Evolutionary conservation across 2,329 filamentous ascomycete genomes (phyloP).

Genomic region (Pseudogymnoascus sp.): DNA sequence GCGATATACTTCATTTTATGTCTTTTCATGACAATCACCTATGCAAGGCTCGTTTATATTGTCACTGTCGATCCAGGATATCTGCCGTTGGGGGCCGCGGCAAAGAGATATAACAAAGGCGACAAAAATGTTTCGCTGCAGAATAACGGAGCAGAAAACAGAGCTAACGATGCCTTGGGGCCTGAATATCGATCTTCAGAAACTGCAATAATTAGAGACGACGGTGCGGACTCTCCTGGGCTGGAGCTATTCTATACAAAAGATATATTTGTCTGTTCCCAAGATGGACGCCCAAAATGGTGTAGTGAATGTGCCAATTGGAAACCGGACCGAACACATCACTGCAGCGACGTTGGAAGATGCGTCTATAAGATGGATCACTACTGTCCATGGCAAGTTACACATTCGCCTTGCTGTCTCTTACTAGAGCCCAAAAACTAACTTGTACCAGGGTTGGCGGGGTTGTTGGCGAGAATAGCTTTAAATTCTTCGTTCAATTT

Average conservation of each 20-base stretch:
- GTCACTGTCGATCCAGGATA: conserved; percentile 66
- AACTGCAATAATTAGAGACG: conserved; percentile 14
- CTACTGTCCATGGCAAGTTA: conserved; percentile 68
- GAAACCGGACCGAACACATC: conserved; percentile 82
- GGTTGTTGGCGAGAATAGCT: conserved; percentile 75
- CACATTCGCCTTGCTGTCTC: background rate
- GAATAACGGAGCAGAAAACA: conserved; percentile 13
- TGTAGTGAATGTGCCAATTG: conserved; percentile 76
- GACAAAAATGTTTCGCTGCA: conserved; percentile 22
- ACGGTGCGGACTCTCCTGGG: conserved; percentile 53
- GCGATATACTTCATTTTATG: conserved; percentile 66
- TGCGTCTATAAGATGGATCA: conserved; percentile 92
- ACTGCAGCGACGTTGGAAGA: conserved; percentile 70
- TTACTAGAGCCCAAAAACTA: background rate
- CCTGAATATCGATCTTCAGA: conserved; percentile 20
- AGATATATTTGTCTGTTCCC: conserved; percentile 75
- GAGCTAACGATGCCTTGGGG: conserved; percentile 12
- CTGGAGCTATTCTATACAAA: conserved; percentile 71
- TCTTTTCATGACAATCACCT: conserved; percentile 55
- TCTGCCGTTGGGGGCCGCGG: conserved; percentile 51
- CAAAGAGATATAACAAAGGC: conserved; percentile 23
- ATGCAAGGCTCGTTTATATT: conserved; percentile 60
- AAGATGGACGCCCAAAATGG: conserved; percentile 76
- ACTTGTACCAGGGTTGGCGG: conserved; percentile 63
- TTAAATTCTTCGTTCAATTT: conserved; percentile 92